Base-by-base conservation (phyloP, 176 grass and related monocot genomes). In the Carex pumila region DNA sequence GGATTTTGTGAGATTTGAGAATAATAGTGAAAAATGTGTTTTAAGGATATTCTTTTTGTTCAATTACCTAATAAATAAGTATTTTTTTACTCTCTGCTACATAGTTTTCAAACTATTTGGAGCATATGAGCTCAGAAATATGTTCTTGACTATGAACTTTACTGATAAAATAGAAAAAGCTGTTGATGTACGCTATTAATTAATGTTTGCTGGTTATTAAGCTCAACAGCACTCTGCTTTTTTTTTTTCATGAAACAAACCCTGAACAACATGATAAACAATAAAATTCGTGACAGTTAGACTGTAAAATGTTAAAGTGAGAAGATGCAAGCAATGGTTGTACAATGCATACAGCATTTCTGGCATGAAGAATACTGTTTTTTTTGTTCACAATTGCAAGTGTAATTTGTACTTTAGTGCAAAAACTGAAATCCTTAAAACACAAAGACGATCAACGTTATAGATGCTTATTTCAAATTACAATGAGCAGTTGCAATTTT, bases 21-120 rank as follows among this genome's bases (percentile, higher is more conserved):
- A 92, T 92, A 47, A 84, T 79, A 64, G 91, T 83, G 85, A 45
- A 45, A 45, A 45, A 7, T 45, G 43, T 45, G 43, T 45, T 45
- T 6, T 45, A 45, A 8, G 43, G 43, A 45, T 45, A 45, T 45
- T 45, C 43, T 8, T 45, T 7, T 45, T 45, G 7, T 8, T 45
- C 7, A 8, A 45, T 45, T 45, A 8, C 6, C 7, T 45, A 7
- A 45, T 8, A 45, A 45, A 45, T 45, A 45, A 45, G 43, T 45
- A 8, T 6, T 45, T 6, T 45, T 45, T 6, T 8, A 45, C 7
- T 45, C 7, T 45, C 7, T 0, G 43, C 6, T 45, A 45, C 2
- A 53, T 57, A 57, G 55, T 57, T 57, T 57, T 45, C 6, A 45
- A 45, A 45, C 43, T 45, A 6, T 45, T 45, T 45, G 43, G 7